Evolutionary conservation across 2,329 filamentous ascomycete genomes (phyloP).

Genomic region (Aureobasidium sp.): DNA sequence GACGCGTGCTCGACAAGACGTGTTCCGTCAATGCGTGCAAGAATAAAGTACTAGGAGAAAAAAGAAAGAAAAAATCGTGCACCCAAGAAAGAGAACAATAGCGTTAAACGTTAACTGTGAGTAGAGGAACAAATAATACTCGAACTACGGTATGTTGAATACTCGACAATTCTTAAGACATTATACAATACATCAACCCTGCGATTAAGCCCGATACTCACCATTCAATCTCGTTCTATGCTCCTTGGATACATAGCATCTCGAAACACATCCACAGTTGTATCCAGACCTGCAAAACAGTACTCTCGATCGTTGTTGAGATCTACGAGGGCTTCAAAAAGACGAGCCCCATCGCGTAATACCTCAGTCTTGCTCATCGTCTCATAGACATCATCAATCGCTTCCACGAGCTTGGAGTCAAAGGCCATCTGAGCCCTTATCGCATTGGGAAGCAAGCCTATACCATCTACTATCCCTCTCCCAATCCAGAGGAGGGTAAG

Average conservation of each 20-base stretch:
- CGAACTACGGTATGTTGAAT: neutral
- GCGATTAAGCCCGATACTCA: neutral
- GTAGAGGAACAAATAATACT: neutral
- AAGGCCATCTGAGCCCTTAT: neutral
- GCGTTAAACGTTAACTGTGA: no score
- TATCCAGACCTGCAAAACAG: neutral
- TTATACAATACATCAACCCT: neutral
- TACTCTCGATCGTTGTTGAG: neutral
- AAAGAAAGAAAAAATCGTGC: no score
- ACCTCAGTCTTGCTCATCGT: neutral
- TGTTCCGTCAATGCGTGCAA: no score
- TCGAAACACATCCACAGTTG: neutral
- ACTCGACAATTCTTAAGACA: neutral
- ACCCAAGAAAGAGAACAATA: no score
- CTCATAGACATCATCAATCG: neutral
- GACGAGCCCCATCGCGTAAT: neutral
- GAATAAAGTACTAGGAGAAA: no score
- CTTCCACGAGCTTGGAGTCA: neutral
- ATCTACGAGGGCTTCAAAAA: neutral
- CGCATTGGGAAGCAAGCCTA: neutral
- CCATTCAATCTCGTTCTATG: neutral
- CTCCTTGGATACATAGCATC: neutral
- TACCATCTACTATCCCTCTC: neutral
- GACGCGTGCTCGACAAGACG: neutral
- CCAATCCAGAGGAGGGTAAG: neutral